Evolutionary conservation across 2,329 filamentous ascomycete genomes (phyloP).

Genomic region (Kalmusia sp.): DNA sequence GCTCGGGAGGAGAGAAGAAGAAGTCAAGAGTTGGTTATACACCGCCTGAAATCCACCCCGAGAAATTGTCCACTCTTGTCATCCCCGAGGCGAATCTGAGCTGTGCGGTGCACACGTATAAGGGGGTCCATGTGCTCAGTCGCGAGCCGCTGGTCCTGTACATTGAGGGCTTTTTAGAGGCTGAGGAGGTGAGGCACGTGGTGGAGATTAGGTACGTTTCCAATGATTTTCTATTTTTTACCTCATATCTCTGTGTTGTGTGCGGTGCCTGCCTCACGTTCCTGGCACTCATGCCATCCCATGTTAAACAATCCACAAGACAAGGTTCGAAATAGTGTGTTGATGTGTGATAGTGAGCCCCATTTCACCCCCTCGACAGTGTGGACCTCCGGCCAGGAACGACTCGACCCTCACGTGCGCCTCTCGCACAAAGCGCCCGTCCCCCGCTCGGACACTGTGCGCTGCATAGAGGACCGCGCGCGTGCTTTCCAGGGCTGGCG

Average conservation of each 20-base stretch:
- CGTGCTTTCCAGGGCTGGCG: constrained; percentile 67
- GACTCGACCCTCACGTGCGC: constrained; percentile 57
- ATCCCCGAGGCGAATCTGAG: constrained; percentile 47
- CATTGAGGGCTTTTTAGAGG: constrained; percentile 62
- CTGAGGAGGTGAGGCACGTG: constrained; percentile 58
- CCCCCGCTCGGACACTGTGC: constrained; percentile 54
- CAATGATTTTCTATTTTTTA: not conserved
- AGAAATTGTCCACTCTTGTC: constrained; percentile 47
- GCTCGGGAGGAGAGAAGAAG: not conserved
- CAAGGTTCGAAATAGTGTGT: no score
- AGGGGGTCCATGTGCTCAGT: constrained; percentile 57
- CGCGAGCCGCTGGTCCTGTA: constrained; percentile 64
- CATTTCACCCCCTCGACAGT: constrained; percentile 64
- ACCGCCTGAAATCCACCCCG: constrained; percentile 10
- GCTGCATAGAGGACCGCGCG: constrained; percentile 66
- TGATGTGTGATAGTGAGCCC: constrained; percentile 52
- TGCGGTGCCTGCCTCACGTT: not conserved
- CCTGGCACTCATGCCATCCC: not conserved
- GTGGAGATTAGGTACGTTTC: constrained; percentile 58
- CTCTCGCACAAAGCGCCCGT: constrained; percentile 59
- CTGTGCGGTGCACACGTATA: constrained; percentile 49
- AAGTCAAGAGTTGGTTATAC: constrained; percentile 8
- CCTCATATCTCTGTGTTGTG: not conserved
- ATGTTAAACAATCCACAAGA: no score
- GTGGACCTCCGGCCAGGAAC: constrained; percentile 57